Percentiles rank a stretch among this genome's conserved stretches.
phyloP scores from a whole-genome alignment of 305 asterid genomes.

The Fraxinus nigra region DNA sequence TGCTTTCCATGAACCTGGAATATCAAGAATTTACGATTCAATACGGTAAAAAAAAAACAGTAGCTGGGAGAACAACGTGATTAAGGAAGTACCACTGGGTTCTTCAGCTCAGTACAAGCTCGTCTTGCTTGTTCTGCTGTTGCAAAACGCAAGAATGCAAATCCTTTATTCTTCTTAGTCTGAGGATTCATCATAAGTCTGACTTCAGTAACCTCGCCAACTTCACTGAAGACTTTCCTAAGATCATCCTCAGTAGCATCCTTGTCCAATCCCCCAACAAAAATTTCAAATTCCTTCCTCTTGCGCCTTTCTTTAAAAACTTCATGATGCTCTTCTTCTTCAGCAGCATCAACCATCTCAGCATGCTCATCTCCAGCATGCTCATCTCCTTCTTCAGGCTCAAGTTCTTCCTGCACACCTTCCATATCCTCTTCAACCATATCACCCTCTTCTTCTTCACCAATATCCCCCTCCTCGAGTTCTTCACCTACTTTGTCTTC shows the following conservation, averaged over 20 bases:
- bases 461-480: constrained; percentile 54
- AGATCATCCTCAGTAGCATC: constrained; percentile 94
- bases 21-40: constrained; percentile 33
- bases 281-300: constrained; percentile 90
- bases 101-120: constrained; percentile 79
- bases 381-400: constrained; percentile 65
- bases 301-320: constrained; percentile 83
- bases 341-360: constrained; percentile 65
- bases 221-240: constrained; percentile 73
- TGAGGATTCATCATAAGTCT: constrained; percentile 98
- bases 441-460: constrained; percentile 66
- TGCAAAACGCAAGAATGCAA: constrained; percentile 96
- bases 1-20: constrained; percentile 95
- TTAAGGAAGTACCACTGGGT: constrained; percentile 74
- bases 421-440: constrained; percentile 66
- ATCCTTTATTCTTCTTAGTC: constrained; percentile 93
- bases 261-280: constrained; percentile 97
- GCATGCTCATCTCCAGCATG: constrained; percentile 46
- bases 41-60: constrained; percentile 21
- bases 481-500: constrained; percentile 61
- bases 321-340: constrained; percentile 87
- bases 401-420: constrained; percentile 57
- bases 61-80: constrained; percentile 30
- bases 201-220: constrained; percentile 90
- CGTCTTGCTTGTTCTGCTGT: constrained; percentile 89